Evolutionary conservation across 2,329 filamentous ascomycete genomes (phyloP).

Genomic region (Aureobasidium sp.): DNA sequence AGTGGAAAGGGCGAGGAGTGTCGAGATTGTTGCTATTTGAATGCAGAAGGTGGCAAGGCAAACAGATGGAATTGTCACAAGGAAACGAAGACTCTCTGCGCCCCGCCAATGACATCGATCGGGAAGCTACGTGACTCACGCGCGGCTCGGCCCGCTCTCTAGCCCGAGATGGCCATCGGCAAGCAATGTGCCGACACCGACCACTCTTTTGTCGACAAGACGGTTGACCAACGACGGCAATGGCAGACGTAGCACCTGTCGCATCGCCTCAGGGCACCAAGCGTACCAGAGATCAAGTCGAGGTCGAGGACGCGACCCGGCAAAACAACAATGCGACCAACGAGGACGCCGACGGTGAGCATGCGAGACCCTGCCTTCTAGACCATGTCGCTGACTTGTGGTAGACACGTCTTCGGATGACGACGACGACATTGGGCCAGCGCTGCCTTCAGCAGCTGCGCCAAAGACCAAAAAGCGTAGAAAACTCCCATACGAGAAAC

Average conservation of each 20-base stretch:
- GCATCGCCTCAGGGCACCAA: conserved; percentile 15
- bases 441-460: conserved; percentile 59
- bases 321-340: conserved; percentile 1
- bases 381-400: not conserved
- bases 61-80: not conserved
- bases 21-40: not conserved
- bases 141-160: not conserved
- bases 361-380: not conserved
- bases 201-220: not conserved
- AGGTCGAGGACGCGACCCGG: conserved; percentile 10
- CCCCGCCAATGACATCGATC: conserved; percentile 8
- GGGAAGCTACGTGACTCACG: not conserved
- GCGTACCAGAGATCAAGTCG: conserved; percentile 14
- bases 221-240: not conserved
- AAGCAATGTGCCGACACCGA: not conserved
- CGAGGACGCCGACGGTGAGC: conserved; percentile 8
- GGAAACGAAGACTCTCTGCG: not conserved
- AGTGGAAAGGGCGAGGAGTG: not conserved
- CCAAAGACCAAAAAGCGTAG: conserved; percentile 82
- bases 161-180: not conserved
- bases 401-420: conserved; percentile 51
- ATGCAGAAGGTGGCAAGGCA: conserved; percentile 4
- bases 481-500: conserved; percentile 85
- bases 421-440: conserved; percentile 71
- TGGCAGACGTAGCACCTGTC: conserved; percentile 3